Base-by-base conservation (phyloP, 2,329 filamentous ascomycete species). In the Trichoderma cornu-damae region DNA sequence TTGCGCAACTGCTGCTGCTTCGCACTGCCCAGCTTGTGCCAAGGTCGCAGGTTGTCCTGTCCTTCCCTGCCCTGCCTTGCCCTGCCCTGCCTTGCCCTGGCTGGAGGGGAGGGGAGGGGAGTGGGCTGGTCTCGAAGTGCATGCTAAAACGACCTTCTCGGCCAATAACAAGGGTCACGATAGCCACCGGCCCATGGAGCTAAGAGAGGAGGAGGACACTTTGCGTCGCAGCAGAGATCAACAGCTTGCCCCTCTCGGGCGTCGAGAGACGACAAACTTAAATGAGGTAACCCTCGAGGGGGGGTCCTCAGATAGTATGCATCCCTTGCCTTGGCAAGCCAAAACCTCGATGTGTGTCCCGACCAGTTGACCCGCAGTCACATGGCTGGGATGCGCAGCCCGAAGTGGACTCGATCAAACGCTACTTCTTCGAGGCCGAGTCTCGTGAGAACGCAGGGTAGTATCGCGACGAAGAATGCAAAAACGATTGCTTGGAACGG, bases 381-480 rank as follows among this genome's bases (percentile, higher is more conserved):
- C 57, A 59, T 59, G 57, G 57, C 34, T 43, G 6, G n/a, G 16
- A 43, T n/a, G 42, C 51, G 52, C 42, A 16, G 52, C 34, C 30
- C 26, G 32, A 18, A 40, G 40, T 38, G 38, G 48, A 37, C 55
- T 46, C 32, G 32, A 55, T 38, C 34, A 38, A n/a, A 47, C 52
- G 42, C 52, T 55, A 55, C 24, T 46, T 28, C n/a, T 48, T 58
- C 49, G 22, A 43, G n/a, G 20, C n/a, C 22, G 5, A 26, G 57
- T 59, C 53, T 50, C 42, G 47, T 44, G 52, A 53, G 40, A 57
- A 30, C 11, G 30, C 37, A 49, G 51, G 44, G 57, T 59, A 56
- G 52, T 40, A 59, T 57, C 18, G 44, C 28, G 37, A 46, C 35
- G 18, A n/a, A n/a, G n/a, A n/a, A n/a, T 28, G 34, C 54, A 42